These are phyloP conservation scores for Metschnikowia cerradonensis DNA, from an alignment of 805 yeast genomes.

Conservation along the genomic window DNA sequence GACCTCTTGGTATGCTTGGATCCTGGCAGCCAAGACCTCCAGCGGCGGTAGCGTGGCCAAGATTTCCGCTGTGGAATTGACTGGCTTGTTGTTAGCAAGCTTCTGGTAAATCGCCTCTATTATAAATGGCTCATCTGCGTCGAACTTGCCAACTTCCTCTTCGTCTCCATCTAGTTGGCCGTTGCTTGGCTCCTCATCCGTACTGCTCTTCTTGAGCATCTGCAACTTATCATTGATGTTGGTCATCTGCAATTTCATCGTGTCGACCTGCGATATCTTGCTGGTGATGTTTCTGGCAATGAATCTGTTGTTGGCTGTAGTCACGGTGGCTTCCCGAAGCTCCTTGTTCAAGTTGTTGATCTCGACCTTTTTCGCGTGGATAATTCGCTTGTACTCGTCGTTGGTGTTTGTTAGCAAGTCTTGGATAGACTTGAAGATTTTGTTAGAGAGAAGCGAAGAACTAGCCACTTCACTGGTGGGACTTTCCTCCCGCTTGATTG, in stretches of 20 bases:
- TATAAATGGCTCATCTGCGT: slow-evolving; percentile 90
- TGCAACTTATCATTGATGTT: slow-evolving; percentile 37
- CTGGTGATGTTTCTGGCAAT: slow-evolving; percentile 33
- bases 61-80: slow-evolving; percentile 25
- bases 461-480: slow-evolving; percentile 12
- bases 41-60: slow-evolving; percentile 40
- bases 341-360: slow-evolving; percentile 33
- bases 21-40: slow-evolving; percentile 64
- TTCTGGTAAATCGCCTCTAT: slow-evolving; percentile 56
- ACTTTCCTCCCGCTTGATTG: slow-evolving; percentile 1
- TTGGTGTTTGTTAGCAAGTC: slow-evolving; percentile 35
- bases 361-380: slow-evolving; percentile 34
- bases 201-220: slow-evolving; percentile 18
- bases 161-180: slow-evolving; percentile 54
- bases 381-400: slow-evolving; percentile 34
- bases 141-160: slow-evolving; percentile 63
- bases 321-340: slow-evolving; percentile 37
- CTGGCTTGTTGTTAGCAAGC: slow-evolving; percentile 30
- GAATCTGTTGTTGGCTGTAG: slow-evolving; percentile 41
- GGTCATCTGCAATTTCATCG: slow-evolving; percentile 45
- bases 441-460: slow-evolving; percentile 23
- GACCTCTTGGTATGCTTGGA: slow-evolving; percentile 74
- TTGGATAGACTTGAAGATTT: slow-evolving; percentile 38
- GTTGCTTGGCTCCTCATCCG: slow-evolving; percentile 19
- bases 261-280: slow-evolving; percentile 41